Evolutionary conservation across 257 asterid species (phyloP), one percentile per base, ranked within the genome.

Genomic region (Leptodermis oblonga): DNA sequence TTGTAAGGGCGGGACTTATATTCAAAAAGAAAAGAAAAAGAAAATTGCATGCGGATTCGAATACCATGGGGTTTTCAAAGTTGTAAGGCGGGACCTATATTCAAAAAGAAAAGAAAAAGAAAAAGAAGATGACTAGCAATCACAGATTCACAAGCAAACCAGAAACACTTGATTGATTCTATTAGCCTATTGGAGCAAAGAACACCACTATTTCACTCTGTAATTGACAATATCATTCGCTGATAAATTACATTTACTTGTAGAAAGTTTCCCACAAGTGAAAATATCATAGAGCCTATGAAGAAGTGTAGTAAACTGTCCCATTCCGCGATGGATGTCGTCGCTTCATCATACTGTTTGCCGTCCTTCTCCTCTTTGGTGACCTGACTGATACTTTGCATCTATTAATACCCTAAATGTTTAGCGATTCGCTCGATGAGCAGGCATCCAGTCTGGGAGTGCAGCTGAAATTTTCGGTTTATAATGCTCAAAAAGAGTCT

Each of bases 371-470:
- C 33, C 54, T 17, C 26, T 67, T 33, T 25, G 15, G n/a, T n/a
- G n/a, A n/a, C 12, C 41, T 2, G n/a, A 26, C 45, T 22, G 53
- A 41, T 56, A 55, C 26, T 25, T 34, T 28, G 22, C 42, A 31
- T 30, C 14, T 22, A 30, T 54, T 45, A 33, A 20, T 58, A 45
- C 4, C 22, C 2, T 53, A 20, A 48, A 10, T 45, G 18, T 17
- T 7, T 13, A 28, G 45, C 33, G 4, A 30, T 6, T 15, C 23
- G 31, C 30, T 17, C 22, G 12, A 70, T 63, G 51, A 45, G 80
- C 83, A 71, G 88, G 65, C 78, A 58, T 72, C 83, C 11, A 77
- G 72, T 67, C 78, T 48, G 83, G 52, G 41, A 74, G 67, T 23
- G 62, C 74, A 56, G 79, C 87, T 26, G 81, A 65, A 52, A 65